A percentile compares a stretch with the other conserved stretches of the same genome.
phyloP scores from a whole-genome alignment of 192 early-diverging fungal species.

The Coemansia sp. region DNA sequence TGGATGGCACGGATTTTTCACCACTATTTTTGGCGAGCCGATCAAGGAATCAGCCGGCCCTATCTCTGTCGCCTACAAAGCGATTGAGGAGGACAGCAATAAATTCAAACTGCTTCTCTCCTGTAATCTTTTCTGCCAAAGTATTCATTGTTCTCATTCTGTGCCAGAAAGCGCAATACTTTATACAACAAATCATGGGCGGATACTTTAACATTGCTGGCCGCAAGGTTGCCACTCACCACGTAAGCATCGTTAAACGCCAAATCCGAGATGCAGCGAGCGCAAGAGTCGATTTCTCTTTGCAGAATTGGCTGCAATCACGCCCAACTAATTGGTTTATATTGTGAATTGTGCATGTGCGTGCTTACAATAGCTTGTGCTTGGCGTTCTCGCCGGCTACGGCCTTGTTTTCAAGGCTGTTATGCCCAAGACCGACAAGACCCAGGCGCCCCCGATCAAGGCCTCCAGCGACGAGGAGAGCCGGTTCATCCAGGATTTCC shows the following conservation, averaged over 20 bases:
- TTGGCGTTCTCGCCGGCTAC: constrained; percentile 42
- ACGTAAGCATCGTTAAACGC: constrained; percentile 31
- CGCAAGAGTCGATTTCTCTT: too few species aligned
- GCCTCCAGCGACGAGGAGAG: constrained; percentile 43
- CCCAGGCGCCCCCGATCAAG: constrained; percentile 43
- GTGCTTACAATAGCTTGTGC: constrained; percentile 41
- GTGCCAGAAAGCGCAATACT: too few species aligned
- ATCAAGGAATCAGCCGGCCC: too few species aligned
- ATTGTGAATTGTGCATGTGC: too few species aligned
- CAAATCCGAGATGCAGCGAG: not conserved
- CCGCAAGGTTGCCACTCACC: constrained; percentile 46
- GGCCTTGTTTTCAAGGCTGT: constrained; percentile 35
- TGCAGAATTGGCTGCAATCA: not conserved
- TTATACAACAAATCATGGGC: constrained; percentile 20
- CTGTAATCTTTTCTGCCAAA: not conserved
- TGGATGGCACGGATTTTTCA: too few species aligned
- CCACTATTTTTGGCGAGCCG: too few species aligned
- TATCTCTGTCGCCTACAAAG: too few species aligned
- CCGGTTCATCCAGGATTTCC: constrained; percentile 50
- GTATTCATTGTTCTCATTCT: too few species aligned
- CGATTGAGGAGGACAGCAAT: not conserved
- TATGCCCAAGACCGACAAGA: constrained; percentile 46
- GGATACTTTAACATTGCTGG: constrained; percentile 50
- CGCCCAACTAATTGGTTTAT: not conserved
- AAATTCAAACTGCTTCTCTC: not conserved